These are phyloP conservation scores for Huntiella decipiens DNA, from an alignment of 2,329 filamentous ascomycete species.

Conservation along the genomic window DNA sequence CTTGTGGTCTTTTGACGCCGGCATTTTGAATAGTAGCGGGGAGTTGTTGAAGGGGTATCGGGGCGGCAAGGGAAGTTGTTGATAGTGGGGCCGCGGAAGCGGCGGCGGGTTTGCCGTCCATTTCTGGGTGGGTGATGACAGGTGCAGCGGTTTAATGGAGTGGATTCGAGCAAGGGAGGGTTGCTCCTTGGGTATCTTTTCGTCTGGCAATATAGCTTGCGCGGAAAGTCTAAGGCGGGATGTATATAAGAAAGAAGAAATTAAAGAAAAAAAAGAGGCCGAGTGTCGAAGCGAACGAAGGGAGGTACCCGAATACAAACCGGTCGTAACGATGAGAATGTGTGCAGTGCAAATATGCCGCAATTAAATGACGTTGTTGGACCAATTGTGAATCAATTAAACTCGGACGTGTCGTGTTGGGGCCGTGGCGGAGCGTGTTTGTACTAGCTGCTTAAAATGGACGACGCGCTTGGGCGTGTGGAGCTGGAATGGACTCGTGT, in stretches of 20 bases:
- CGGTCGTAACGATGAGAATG: neutral
- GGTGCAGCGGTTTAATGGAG: too few relatives aligned
- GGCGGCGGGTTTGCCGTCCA: neutral
- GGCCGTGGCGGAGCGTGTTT: constrained; percentile 15
- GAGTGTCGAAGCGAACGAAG: too few relatives aligned
- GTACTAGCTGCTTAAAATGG: neutral
- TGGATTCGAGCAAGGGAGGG: neutral
- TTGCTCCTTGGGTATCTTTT: neutral
- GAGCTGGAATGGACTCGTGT: neutral
- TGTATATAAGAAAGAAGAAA: neutral
- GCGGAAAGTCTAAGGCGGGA: too few relatives aligned
- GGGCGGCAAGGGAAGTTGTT: neutral
- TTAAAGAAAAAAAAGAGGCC: too few relatives aligned
- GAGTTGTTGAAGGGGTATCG: neutral
- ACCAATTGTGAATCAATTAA: neutral
- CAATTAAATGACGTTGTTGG: neutral
- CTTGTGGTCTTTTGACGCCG: constrained; percentile 20
- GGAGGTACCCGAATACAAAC: too few relatives aligned
- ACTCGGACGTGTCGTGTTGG: constrained; percentile 26
- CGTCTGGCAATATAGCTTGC: too few relatives aligned
- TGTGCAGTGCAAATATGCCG: neutral
- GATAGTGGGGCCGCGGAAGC: neutral
- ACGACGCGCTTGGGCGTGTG: neutral
- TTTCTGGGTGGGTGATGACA: neutral
- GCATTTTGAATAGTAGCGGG: constrained; percentile 17